These are phyloP conservation scores for Suhomyces choctaworum DNA, from an alignment of 1,139 yeast species.

Conservation along the genomic window DNA sequence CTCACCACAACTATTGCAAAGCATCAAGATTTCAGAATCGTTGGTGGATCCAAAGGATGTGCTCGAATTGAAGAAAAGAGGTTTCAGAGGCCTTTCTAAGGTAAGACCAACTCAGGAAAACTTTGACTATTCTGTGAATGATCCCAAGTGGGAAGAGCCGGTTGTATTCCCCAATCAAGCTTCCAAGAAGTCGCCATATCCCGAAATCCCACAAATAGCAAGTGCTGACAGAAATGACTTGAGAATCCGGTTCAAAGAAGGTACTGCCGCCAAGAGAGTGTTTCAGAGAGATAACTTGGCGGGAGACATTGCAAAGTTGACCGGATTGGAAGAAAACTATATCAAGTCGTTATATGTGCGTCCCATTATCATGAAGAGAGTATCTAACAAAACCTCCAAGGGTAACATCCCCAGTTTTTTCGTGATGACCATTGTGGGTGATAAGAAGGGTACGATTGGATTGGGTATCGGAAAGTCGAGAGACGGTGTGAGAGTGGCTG, in stretches of 20 bases:
- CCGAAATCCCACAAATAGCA: slow-evolving; percentile 42
- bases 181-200: slow-evolving; percentile 40
- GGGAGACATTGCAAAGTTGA: slow-evolving; percentile 62
- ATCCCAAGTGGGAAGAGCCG: slow-evolving; percentile 51
- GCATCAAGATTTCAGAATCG: slow-evolving; percentile 79
- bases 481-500: slow-evolving; percentile 74
- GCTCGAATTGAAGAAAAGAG: slow-evolving; percentile 35
- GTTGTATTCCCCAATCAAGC: slow-evolving; percentile 50
- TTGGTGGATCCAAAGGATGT: slow-evolving; percentile 60
- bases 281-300: slow-evolving; percentile 34
- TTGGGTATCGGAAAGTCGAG: slow-evolving; percentile 93
- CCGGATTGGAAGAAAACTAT: slow-evolving; percentile 72
- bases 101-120: slow-evolving; percentile 31
- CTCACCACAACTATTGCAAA: slow-evolving; percentile 73
- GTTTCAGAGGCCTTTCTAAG: slow-evolving; percentile 32
- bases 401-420: slow-evolving; percentile 89
- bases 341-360: slow-evolving; percentile 65
- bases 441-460: slow-evolving; percentile 90
- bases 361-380: slow-evolving; percentile 73
- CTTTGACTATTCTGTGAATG: slow-evolving; percentile 36
- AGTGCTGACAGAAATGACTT: slow-evolving; percentile 46
- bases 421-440: slow-evolving; percentile 89
- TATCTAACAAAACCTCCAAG: slow-evolving; percentile 89
- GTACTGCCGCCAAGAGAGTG: slow-evolving; percentile 14
- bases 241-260: slow-evolving; percentile 36